A percentile compares a stretch with the other conserved stretches of the same genome.
These are phyloP conservation scores for Plectosphaerella sp. DNA, from an alignment of 2,329 filamentous ascomycete genomes.

Conservation along the genomic window DNA sequence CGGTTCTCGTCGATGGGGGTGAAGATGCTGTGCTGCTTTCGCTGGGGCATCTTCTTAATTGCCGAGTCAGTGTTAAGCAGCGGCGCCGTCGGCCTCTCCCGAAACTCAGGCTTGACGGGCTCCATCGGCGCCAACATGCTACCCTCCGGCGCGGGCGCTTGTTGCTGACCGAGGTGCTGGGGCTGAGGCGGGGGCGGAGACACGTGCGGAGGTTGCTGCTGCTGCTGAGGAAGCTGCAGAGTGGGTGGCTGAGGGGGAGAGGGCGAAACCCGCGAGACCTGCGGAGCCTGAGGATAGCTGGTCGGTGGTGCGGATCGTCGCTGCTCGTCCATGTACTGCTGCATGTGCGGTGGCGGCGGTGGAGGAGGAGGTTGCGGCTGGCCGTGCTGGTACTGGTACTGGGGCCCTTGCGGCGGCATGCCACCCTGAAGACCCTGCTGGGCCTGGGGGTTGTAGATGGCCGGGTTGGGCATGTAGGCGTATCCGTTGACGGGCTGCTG, in stretches of 20 bases:
- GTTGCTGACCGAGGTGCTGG: constrained; percentile 23
- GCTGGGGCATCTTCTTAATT: constrained; percentile 63
- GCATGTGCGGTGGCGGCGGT: constrained; percentile 47
- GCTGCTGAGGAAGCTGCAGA: constrained; percentile 44
- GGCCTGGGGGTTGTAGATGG: constrained; percentile 72
- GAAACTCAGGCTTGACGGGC: constrained; percentile 40
- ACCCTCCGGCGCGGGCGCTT: constrained; percentile 37
- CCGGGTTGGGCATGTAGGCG: constrained; percentile 79
- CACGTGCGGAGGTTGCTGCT: constrained; percentile 42
- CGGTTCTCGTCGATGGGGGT: constrained; percentile 93
- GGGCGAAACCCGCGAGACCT: constrained; percentile 46
- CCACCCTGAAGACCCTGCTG: constrained; percentile 34
- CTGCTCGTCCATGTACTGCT: constrained; percentile 72
- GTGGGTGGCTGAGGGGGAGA: constrained; percentile 55
- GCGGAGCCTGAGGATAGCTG: constrained; percentile 47
- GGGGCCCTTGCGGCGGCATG: constrained; percentile 30
- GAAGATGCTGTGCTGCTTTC: constrained; percentile 89
- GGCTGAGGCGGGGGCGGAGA: constrained; percentile 50
- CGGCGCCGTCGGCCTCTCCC: constrained; percentile 40
- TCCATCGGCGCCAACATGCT: constrained; percentile 46
- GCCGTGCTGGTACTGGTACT: constrained; percentile 25
- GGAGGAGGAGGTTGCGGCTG: constrained; percentile 29
- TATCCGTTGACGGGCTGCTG: constrained; percentile 64
- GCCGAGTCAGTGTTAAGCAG: constrained; percentile 45
- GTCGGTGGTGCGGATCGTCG: constrained; percentile 66